Evolutionary conservation across 2,329 filamentous ascomycete genomes (phyloP).

Genomic region (Microdochium nivale): DNA sequence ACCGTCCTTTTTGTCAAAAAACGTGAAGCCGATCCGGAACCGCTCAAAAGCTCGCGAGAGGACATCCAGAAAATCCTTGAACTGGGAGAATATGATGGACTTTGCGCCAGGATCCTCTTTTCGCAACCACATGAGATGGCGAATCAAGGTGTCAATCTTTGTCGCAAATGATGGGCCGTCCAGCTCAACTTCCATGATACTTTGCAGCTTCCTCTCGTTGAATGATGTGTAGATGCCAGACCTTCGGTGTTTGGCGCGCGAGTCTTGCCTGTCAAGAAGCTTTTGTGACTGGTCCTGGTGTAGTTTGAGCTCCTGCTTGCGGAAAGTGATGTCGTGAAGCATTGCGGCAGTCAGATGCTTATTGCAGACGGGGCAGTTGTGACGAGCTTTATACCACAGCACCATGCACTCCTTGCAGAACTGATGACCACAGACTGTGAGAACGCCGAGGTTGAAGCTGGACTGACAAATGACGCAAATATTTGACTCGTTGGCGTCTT

Average conservation of each 20-base stretch:
- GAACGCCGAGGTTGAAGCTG: slow-evolving; percentile 65
- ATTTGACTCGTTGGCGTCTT: slow-evolving; percentile 53
- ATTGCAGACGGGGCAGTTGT: slow-evolving; percentile 82
- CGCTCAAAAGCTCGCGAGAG: slow-evolving; percentile 60
- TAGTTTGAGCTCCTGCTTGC: slow-evolving; percentile 63
- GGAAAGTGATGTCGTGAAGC: slow-evolving; percentile 79
- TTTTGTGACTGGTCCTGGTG: slow-evolving; percentile 42
- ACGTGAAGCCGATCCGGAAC: slow-evolving; percentile 66
- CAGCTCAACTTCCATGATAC: slow-evolving; percentile 78
- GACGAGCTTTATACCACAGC: slow-evolving; percentile 66
- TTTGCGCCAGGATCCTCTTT: slow-evolving; percentile 80
- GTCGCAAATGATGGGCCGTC: slow-evolving; percentile 69
- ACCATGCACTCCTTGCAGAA: slow-evolving; percentile 86
- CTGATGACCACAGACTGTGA: slow-evolving; percentile 84
- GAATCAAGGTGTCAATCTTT: slow-evolving; percentile 76
- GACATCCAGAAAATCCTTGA: slow-evolving; percentile 56
- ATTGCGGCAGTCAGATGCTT: slow-evolving; percentile 53
- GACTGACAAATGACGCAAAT: slow-evolving; percentile 83
- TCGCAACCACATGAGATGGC: slow-evolving; percentile 80
- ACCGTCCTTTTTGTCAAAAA: slow-evolving; percentile 60
- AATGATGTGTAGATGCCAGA: slow-evolving; percentile 69
- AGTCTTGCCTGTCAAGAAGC: neutral
- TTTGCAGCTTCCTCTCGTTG: slow-evolving; percentile 57
- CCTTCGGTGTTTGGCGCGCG: slow-evolving; percentile 17
- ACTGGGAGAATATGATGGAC: slow-evolving; percentile 88